These are phyloP conservation scores for Colletotrichum nymphaeae DNA, from an alignment of 2,329 filamentous ascomycete species.

Conservation along the genomic window DNA sequence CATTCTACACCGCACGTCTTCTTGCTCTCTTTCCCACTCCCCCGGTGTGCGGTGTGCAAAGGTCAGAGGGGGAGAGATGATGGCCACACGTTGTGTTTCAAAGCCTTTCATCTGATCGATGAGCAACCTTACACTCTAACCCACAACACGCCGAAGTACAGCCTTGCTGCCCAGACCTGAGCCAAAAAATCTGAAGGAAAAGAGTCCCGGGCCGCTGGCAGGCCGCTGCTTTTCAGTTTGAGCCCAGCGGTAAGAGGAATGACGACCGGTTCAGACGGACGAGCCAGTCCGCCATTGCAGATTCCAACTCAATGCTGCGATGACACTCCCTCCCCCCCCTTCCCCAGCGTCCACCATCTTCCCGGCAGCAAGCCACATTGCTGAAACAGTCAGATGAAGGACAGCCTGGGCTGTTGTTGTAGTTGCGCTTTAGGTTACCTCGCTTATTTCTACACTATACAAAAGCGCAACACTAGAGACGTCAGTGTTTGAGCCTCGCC, in stretches of 20 bases:
- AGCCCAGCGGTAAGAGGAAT: background rate
- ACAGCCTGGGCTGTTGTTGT: background rate
- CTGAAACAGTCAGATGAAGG: slow-evolving; percentile 30
- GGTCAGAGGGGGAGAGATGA: background rate
- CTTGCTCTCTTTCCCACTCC: slow-evolving; percentile 2
- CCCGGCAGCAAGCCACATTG: slow-evolving; percentile 10
- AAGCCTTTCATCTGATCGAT: slow-evolving; percentile 24
- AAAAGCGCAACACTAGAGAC: slow-evolving; percentile 14
- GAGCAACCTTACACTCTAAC: background rate
- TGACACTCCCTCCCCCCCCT: background rate
- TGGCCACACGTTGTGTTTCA: slow-evolving; percentile 24
- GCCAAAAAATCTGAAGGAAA: background rate
- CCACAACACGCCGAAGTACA: background rate
- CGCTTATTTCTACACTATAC: background rate
- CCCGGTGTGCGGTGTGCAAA: background rate
- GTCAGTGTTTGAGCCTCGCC: slow-evolving; percentile 29
- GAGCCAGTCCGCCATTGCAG: slow-evolving; percentile 13
- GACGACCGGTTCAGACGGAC: slow-evolving; percentile 28
- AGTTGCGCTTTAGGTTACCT: background rate
- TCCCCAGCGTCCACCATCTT: background rate
- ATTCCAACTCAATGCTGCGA: background rate
- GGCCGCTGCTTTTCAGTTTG: background rate
- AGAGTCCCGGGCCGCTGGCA: background rate
- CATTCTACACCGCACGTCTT: background rate
- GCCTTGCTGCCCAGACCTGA: background rate